Evolutionary conservation across 2,329 filamentous ascomycete genomes (phyloP), one percentile per base, ranked within the genome.

Genomic region (Epichloe sylvatica): DNA sequence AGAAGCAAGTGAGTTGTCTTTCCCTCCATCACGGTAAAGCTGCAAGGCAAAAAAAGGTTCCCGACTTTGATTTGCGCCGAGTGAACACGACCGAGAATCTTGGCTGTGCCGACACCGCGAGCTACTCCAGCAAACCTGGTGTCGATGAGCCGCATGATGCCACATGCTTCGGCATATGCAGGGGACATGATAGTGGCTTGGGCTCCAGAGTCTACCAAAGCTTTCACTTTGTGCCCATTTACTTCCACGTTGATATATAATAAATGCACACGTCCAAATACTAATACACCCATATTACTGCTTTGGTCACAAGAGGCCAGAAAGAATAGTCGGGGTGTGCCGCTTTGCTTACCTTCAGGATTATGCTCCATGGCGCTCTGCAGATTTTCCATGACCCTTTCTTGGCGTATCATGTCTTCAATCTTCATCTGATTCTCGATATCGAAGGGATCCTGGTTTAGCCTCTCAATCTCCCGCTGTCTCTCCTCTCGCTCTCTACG

Each of bases 131-230:
- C 84, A 63, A 92, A 98, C 42, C 92, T 83, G 58, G 81, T 85
- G 68, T 98, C 92, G 50, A 98, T 86, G 13, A 98, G 78, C 45
- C 91, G 84, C 86, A 95, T 95, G 66, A 98, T 97, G 59, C 88
- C 88, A 63, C 92, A 98, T 8, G 81, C 77, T 62, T 94, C 86
- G 25, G 92, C 92, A 62, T 89, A 96, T 23, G 81, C 76, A 5
- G 92, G 92, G 5, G 91, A 97, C 92, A 98, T 98, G 71, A 98
- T 96, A 47, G 92, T 98, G 25, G 91, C 89, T 70, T 98, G 92
- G 23, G 92, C 92, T 53, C 92, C 92, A 2, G 92, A 97, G 66
- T 98, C 92, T 52, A 98, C 92, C 57, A 98, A 84, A 3, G 91
- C 92, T 71, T 96, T 97, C 59, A 98, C 83, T 51, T 86, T 86